Evolutionary conservation across 106 monocot genomes (phyloP), one percentile per base, ranked within the genome.

Genomic region (Gastrodia elata): DNA sequence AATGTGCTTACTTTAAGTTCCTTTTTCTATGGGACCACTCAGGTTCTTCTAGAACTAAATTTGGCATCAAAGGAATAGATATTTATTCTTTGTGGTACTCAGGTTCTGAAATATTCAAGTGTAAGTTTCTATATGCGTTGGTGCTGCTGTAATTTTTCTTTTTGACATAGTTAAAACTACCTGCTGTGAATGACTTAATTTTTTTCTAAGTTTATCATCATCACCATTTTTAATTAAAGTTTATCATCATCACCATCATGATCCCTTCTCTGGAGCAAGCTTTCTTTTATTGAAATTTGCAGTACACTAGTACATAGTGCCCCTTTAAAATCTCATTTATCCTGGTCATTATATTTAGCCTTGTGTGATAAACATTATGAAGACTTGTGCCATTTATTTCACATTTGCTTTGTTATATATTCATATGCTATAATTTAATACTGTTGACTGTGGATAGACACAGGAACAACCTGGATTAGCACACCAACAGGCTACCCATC

Each of bases 391-490:
- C 41, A 42, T 42, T 6, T 9, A 42, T 42, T 42, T 48, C 48
- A 2, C 11, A 48, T 16, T 48, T 48, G 15, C 11, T 52, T 22
- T 52, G 18, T 52, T n/a, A 4, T n/a, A 4, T 0, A 52, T 52
- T 52, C 52, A 52, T 44, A 44, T 52, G 22, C 18, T n/a, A 16
- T 48, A 48, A 48, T 16, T 48, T 48, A 22, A 52, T n/a, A 52
- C 22, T n/a, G n/a, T 52, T 52, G 52, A 52, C 18, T 9, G 9
- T 24, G n/a, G n/a, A 52, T 52, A 8, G 52, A 52, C 38, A 22
- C 82, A 92, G 86, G 83, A 65, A 35, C 71, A 49, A 26, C 85
- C 69, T 74, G 89, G 85, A 58, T 83, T 89, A 42, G 71, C 83
- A 0, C 82, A 87, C 74, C 87, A 84, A 52, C 83, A 83, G 70